Percentiles rank a stretch among this genome's conserved stretches.
phyloP scores from a whole-genome alignment of 164 flowering plant species.

The Vitis rupestris region DNA sequence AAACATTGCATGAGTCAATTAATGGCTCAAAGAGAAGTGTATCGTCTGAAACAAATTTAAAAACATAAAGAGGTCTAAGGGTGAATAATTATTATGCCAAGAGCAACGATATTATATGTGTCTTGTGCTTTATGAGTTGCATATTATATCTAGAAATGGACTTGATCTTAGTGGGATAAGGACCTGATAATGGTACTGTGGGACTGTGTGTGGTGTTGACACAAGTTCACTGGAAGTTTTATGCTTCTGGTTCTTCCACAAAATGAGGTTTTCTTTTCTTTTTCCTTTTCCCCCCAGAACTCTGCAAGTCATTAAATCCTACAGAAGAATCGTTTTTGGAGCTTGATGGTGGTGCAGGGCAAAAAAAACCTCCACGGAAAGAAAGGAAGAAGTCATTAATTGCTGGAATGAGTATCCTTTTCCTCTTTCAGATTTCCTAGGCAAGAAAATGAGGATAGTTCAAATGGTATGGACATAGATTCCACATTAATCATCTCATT shows the following conservation, averaged over 20 bases:
- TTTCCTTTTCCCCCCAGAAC: slow-evolving; percentile 42
- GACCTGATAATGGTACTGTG: not conserved
- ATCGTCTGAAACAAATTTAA: too few relatives aligned
- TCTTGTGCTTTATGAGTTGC: too few relatives aligned
- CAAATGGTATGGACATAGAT: not conserved
- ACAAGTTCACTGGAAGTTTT: not conserved
- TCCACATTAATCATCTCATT: not conserved
- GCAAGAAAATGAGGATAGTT: not conserved
- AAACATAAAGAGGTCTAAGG: too few relatives aligned
- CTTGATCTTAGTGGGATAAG: too few relatives aligned
- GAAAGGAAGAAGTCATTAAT: slow-evolving; percentile 57
- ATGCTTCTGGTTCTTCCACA: slow-evolving; percentile 13
- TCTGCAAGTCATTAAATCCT: slow-evolving; percentile 51
- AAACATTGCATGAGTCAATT: too few relatives aligned
- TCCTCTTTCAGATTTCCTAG: not conserved
- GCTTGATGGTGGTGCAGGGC: slow-evolving; percentile 48
- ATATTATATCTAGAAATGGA: too few relatives aligned
- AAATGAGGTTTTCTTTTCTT: not conserved
- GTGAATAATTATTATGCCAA: too few relatives aligned
- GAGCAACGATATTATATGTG: too few relatives aligned
- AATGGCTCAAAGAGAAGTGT: too few relatives aligned
- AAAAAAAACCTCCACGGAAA: slow-evolving; percentile 67
- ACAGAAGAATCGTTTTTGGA: slow-evolving; percentile 37
- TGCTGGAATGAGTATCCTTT: slow-evolving; percentile 56
- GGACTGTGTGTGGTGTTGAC: not conserved